These are phyloP conservation scores for Amylostereum areolatum DNA, from an alignment of 1,284 basidiomycete genomes.

Conservation along the genomic window DNA sequence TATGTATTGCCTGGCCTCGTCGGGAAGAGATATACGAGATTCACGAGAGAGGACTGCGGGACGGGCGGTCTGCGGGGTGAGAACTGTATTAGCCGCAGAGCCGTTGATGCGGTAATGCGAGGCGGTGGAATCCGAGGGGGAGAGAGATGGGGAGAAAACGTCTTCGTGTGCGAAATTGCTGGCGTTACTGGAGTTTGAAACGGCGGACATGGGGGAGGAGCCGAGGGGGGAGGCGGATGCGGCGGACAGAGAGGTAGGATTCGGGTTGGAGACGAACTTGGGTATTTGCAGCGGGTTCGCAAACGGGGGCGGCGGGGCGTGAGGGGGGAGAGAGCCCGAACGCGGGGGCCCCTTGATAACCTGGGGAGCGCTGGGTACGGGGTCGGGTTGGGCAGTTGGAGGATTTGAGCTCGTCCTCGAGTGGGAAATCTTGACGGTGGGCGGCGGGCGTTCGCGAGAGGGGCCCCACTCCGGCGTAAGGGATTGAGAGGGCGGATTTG, in stretches of 20 bases:
- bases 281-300: conserved; percentile 5
- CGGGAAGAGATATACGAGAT: conserved; percentile 63
- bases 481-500: conserved; percentile 7
- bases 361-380: background rate
- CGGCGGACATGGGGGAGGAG: background rate
- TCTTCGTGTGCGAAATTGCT: background rate
- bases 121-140: background rate
- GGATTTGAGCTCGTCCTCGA: background rate
- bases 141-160: background rate
- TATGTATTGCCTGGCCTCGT: conserved; percentile 68
- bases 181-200: conserved; percentile 1
- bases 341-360: background rate
- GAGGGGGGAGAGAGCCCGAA: background rate
- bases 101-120: too few relatives aligned
- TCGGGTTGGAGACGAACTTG: conserved; percentile 1
- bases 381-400: background rate
- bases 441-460: background rate
- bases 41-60: conserved; percentile 34
- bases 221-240: conserved; percentile 1
- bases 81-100: too few relatives aligned
- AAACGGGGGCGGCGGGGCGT: conserved; percentile 1
- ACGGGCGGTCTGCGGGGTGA: conserved; percentile 1
- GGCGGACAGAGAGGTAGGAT: background rate
- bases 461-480: background rate
- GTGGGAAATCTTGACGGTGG: conserved; percentile 1